Conservation (phyloP, 495 filamentous ascomycete species). For the Xylaria venustula region DNA sequence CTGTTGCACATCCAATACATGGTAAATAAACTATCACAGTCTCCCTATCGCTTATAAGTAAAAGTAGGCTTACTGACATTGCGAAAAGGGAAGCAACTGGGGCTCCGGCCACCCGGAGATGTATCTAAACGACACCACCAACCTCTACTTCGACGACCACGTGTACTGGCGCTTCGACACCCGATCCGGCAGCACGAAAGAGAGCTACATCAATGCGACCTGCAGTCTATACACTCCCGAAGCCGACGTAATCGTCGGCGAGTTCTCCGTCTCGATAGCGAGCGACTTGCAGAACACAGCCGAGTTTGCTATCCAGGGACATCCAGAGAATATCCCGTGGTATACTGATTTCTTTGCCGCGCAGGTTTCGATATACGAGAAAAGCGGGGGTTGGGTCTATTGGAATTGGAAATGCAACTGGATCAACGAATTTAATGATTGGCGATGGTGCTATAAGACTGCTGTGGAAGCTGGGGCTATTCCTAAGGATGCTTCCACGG, state of each 20-base stretch:
- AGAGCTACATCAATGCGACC: conserved; percentile 43
- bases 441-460: conserved; percentile 30
- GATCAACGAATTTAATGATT: conserved; percentile 39
- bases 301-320: conserved; percentile 38
- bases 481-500: conserved; percentile 27
- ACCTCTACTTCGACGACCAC: conserved; percentile 23
- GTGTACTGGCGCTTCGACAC: conserved; percentile 6
- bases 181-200: conserved; percentile 8
- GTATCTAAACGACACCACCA: conserved; percentile 9
- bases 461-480: conserved; percentile 48
- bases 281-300: conserved; percentile 41
- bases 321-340: conserved; percentile 43
- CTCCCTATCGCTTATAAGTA: no score
- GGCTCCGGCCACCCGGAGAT: conserved; percentile 17
- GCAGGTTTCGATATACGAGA: conserved; percentile 55
- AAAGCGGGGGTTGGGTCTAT: conserved; percentile 56
- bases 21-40: not conserved
- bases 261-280: conserved; percentile 42
- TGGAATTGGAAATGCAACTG: conserved; percentile 47
- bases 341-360: conserved; percentile 58
- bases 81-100: conserved; percentile 25
- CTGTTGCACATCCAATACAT: conserved; percentile 22
- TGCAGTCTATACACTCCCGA: conserved; percentile 42
- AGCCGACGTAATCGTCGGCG: conserved; percentile 44
- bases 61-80: not conserved